Percentiles rank a stretch among this genome's conserved stretches.
phyloP scores from a whole-genome alignment of 768 basidiomycete species.

The Boletus huronensis region DNA sequence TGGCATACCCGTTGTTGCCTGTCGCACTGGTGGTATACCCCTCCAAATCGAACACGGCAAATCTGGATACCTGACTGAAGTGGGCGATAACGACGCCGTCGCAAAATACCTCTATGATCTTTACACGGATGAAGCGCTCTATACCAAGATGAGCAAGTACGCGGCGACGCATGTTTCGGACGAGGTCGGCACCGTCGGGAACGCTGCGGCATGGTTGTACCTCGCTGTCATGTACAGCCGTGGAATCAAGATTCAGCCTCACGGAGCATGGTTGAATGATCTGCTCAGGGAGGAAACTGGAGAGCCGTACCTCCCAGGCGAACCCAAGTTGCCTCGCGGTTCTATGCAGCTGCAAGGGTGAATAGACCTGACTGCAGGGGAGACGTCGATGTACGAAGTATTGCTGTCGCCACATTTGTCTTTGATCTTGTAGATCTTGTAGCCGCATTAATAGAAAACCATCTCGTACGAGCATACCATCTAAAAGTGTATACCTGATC shows the following conservation, averaged over 20 bases:
- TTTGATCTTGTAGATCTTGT: neutral
- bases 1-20: constrained; percentile 82
- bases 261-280: constrained; percentile 85
- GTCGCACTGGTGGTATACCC: constrained; percentile 88
- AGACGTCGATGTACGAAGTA: constrained; percentile 11
- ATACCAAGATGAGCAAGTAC: constrained; percentile 58
- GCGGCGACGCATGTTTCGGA: constrained; percentile 77
- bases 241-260: constrained; percentile 73
- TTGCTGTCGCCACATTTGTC: neutral
- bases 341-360: constrained; percentile 47
- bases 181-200: constrained; percentile 82
- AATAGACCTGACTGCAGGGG: neutral
- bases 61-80: constrained; percentile 80
- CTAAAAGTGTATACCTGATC: constrained; percentile 3
- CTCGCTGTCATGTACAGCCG: constrained; percentile 79
- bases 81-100: constrained; percentile 72
- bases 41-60: constrained; percentile 86
- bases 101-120: constrained; percentile 75
- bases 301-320: constrained; percentile 60
- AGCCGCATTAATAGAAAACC: constrained; percentile 8
- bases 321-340: constrained; percentile 69
- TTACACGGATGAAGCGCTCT: constrained; percentile 68
- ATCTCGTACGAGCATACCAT: constrained; percentile 7
- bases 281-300: constrained; percentile 72
- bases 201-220: constrained; percentile 62